Conservation (phyloP, 2,329 filamentous ascomycete species). For the Trichoderma sp. region DNA sequence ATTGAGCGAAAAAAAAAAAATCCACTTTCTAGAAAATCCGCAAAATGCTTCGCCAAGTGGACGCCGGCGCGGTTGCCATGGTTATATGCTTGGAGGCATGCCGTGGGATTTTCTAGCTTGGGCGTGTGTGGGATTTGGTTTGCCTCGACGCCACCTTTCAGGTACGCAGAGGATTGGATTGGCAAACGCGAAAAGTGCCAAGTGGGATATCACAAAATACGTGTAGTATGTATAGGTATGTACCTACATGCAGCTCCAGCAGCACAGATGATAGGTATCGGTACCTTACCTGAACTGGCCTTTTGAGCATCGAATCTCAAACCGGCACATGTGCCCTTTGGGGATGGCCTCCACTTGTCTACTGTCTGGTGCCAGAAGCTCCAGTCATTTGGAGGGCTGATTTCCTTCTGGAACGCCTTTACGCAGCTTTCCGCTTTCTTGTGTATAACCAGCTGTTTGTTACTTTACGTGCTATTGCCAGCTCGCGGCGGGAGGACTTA, state of each 20-base stretch:
- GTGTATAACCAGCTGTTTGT: not conserved
- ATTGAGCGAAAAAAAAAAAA: conserved; percentile 6
- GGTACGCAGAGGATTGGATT: not conserved
- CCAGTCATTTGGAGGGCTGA: not conserved
- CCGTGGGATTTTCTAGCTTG: not conserved
- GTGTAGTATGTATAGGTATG: too few relatives aligned
- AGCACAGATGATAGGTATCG: not conserved
- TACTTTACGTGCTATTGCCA: not conserved
- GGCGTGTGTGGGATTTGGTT: not conserved
- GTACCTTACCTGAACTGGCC: not conserved
- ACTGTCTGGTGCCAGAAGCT: not conserved
- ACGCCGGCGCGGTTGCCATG: not conserved
- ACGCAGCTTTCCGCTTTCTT: not conserved
- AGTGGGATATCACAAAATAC: not conserved
- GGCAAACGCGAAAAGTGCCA: not conserved
- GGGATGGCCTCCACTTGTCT: not conserved
- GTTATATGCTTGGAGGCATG: not conserved
- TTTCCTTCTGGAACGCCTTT: not conserved
- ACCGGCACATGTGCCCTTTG: not conserved
- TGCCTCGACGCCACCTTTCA: not conserved
- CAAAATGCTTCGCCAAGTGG: not conserved
- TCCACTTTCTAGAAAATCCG: conserved; percentile 19
- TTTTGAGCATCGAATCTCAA: not conserved
- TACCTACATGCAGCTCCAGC: too few relatives aligned
- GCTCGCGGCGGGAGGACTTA: not conserved